Conservation (phyloP, 345 rosid species). For the Adansonia digitata region DNA sequence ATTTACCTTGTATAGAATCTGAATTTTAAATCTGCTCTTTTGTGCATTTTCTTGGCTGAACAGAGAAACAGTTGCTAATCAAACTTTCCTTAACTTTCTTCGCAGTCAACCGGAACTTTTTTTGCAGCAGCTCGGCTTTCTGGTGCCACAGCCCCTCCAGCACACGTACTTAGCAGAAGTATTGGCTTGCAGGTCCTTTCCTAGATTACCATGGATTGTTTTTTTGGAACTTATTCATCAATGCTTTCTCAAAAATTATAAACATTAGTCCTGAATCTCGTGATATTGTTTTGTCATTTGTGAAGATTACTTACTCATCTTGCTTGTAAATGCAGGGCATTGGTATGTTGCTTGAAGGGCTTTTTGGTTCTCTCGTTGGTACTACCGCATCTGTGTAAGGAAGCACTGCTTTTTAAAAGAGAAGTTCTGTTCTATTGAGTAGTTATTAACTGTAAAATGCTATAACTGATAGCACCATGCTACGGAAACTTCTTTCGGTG, state of each 20-base stretch:
- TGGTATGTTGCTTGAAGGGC: slow-evolving; percentile 77
- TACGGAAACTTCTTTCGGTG: background rate
- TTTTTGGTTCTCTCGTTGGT: slow-evolving; percentile 81
- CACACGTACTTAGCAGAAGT: slow-evolving; percentile 80
- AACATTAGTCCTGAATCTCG: background rate
- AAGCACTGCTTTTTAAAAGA: slow-evolving; percentile 1
- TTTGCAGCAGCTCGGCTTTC: slow-evolving; percentile 86
- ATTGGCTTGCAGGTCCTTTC: slow-evolving; percentile 75
- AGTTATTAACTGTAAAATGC: background rate
- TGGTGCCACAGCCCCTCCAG: slow-evolving; percentile 94
- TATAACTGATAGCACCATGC: background rate
- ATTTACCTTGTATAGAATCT: background rate
- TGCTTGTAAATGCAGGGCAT: slow-evolving; percentile 50
- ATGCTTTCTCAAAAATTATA: background rate
- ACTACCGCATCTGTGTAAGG: slow-evolving; percentile 94
- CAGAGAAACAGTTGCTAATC: slow-evolving; percentile 3
- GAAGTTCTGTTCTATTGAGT: background rate
- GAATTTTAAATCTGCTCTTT: background rate
- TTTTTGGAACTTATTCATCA: background rate
- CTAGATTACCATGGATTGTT: background rate
- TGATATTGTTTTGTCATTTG: background rate
- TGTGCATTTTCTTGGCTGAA: background rate
- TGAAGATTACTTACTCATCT: background rate
- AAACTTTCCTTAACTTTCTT: background rate
- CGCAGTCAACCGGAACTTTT: slow-evolving; percentile 81